Evolutionary conservation across 352 stramenopile species (phyloP), one percentile per base, ranked within the genome.

Genomic region (Phytophthora ohioensis): DNA sequence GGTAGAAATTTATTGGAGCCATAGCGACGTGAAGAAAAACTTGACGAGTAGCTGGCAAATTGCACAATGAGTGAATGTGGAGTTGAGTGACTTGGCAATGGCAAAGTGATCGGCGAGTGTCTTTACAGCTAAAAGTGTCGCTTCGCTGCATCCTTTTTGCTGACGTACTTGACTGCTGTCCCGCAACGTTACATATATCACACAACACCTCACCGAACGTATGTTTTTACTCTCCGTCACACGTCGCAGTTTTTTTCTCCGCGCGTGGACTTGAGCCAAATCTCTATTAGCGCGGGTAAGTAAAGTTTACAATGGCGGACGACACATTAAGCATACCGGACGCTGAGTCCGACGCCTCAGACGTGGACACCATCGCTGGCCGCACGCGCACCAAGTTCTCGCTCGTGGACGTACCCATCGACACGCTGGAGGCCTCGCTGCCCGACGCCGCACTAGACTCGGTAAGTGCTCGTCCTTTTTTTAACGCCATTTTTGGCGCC

Each of bases 331-430:
- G 9, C 3, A 10, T 1, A 17, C 12, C 45, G 35, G 41, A 8
- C 5, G 47, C 32, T 10, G 58, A 34, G 15, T 42, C 35, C 6
- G 41, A 54, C 30, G 30, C 15, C 49, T 32, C 27, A 1, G 73
- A 68, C 12, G 64, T n/a, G 3, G 80, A 89, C 65, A 91, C 80
- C 17, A 94, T 94, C 65, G 85, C 87, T 10, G 55, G 65, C 15
- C 84, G 87, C 55, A 94, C 87, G 35, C 85, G 87, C 66, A 94
- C 87, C 27, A 85, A 92, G 47, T 67, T 91, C 15, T 94, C 87
- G 55, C 82, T 94, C 36, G 84, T 91, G 54, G 76, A 92, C 59
- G 87, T 94, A 8, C 74, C 80, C 13, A 88, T 94, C 55, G 85
- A 92, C 66, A 79, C 75, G 55, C 77, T 94, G 21, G 87, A 94